phyloP scores from a whole-genome alignment of 2,329 filamentous ascomycete species.

The Dactylonectria macrodidyma region DNA sequence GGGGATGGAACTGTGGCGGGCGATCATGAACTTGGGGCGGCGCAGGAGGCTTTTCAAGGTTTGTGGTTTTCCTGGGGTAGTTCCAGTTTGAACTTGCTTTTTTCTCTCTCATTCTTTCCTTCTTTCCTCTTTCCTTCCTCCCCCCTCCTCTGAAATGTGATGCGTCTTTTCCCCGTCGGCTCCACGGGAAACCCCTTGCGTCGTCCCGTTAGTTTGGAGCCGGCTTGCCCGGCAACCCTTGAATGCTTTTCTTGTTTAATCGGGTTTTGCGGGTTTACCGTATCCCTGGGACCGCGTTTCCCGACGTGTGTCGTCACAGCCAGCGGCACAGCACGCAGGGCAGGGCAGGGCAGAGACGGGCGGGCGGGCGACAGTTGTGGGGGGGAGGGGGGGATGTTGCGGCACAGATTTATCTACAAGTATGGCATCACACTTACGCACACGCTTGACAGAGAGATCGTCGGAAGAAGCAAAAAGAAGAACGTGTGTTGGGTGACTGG shows the following conservation, averaged over 20 bases:
- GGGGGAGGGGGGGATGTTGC: too few relatives aligned
- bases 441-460: too few relatives aligned
- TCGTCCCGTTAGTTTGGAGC: slow-evolving; percentile 3
- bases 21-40: slow-evolving; percentile 36
- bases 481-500: neutral
- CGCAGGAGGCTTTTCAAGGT: slow-evolving; percentile 19
- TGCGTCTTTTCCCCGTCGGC: slow-evolving; percentile 3
- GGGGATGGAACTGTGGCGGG: slow-evolving; percentile 43
- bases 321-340: neutral
- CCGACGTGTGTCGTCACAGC: neutral
- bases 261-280: neutral
- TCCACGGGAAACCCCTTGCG: slow-evolving; percentile 6
- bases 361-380: too few relatives aligned
- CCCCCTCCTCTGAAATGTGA: neutral
- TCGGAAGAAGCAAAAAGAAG: too few relatives aligned
- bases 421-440: too few relatives aligned
- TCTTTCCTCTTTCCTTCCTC: slow-evolving; percentile 29
- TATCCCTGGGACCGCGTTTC: neutral
- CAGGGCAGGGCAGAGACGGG: too few relatives aligned
- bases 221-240: too few relatives aligned
- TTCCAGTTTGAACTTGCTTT: slow-evolving; percentile 35
- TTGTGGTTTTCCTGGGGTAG: slow-evolving; percentile 44
- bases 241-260: too few relatives aligned
- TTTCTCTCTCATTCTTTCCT: slow-evolving; percentile 19
- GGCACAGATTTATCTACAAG: too few relatives aligned